Conservation (phyloP, 164 flowering plant genomes). For the Nymphaea colorata region DNA sequence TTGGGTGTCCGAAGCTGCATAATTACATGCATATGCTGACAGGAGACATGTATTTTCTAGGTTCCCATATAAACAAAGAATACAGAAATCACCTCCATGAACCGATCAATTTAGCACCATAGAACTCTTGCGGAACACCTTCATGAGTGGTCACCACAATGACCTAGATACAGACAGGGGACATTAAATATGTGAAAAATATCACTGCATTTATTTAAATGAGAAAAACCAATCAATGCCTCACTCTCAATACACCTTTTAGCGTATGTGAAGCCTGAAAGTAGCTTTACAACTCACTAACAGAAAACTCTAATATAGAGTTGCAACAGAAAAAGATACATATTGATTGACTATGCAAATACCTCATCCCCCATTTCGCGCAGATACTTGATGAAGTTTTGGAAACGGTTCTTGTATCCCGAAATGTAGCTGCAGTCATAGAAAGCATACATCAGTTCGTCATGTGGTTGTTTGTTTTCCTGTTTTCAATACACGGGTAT, state of each 20-base stretch:
- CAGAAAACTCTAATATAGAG: background rate
- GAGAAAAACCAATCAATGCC: background rate
- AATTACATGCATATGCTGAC: no score
- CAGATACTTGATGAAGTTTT: constrained; percentile 81
- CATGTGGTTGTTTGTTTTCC: background rate
- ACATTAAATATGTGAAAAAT: background rate
- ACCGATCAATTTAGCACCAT: constrained; percentile 89
- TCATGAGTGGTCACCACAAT: constrained; percentile 98
- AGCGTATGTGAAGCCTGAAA: no score
- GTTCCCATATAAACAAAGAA: no score
- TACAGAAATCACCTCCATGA: constrained; percentile 55
- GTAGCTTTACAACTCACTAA: no score
- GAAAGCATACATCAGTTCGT: background rate
- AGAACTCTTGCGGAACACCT: constrained; percentile 89
- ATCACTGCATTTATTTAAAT: background rate
- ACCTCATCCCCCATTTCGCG: constrained; percentile 99
- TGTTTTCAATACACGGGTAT: no score
- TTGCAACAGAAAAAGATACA: background rate
- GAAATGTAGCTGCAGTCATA: constrained; percentile 69
- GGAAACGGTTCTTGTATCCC: constrained; percentile 93
- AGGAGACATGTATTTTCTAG: no score
- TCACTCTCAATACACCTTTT: background rate
- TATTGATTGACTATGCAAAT: constrained; percentile 1
- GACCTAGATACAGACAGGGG: constrained; percentile 35
- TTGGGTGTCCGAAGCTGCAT: no score